Evolutionary conservation across 2,329 filamentous ascomycete species (phyloP), one percentile per base, ranked within the genome.

Genomic region (Juglanconis sp.): DNA sequence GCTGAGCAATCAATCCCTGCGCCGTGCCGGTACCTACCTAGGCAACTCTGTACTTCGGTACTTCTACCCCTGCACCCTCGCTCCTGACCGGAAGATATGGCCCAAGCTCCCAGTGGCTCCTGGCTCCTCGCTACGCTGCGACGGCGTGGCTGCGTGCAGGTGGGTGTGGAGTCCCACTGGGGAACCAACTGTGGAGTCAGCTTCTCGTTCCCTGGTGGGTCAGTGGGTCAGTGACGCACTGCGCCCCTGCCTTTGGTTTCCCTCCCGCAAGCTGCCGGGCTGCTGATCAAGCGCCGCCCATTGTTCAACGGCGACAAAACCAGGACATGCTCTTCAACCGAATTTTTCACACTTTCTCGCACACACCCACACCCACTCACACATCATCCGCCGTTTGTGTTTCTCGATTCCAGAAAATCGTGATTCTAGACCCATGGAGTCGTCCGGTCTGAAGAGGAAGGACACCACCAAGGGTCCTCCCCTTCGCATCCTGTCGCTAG

Each of bases 381-480:
- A 5, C 11, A 3, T 10, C 24, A 24, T 9, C 5, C n/a, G 10
- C 35, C 30, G 24, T 42, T 32, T 38, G 11, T 48, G 40, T 47
- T 32, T 30, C 32, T 36, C 53, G 9, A 8, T 30, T 35, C 31
- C 30, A 46, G 6, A 42, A 6, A 24, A 17, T 50, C 36, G 13
- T 44, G 24, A 17, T 9, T 30, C 50, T 15, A 11, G 11, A 40
- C 40, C 30, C n/a, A 57, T 57, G 55, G 55, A 49, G 34, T 57
- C 55, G 11, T 75, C 76, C 67, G 79, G 78, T 62, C 74, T 96
- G 68, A 88, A 87, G 76, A 87, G 94, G 73, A 96, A 95, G 77
- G 94, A 98, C 75, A 97, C 94, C 62, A 96, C 92, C 55, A 96
- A 96, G 77, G 94, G 94, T 53, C 92, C 94, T 72, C 94, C 95